Evolutionary conservation across 163 green algal species (phyloP), one percentile per base, ranked within the genome.

Genomic region (Coccomyxa subellipsoidea): DNA sequence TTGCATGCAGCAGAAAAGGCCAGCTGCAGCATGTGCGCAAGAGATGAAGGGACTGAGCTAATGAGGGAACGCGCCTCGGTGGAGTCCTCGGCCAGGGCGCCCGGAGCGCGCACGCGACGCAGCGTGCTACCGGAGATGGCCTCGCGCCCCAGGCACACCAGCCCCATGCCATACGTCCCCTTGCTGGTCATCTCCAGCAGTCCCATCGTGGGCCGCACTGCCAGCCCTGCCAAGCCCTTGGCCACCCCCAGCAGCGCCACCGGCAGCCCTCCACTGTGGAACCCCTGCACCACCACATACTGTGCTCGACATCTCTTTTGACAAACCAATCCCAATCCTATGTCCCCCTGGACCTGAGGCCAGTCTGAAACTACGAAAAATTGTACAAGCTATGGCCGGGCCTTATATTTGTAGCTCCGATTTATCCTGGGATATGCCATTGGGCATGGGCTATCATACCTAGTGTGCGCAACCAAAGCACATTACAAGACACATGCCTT

Each of bases 71-170:
- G 40, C 72, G 80, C 83, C 27, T 76, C 35, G 18, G 78, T 23
- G 34, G 86, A 75, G 18, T 89, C 81, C 7, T 85, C 84, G 0
- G 36, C 29, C 32, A 85, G 82, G 7, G 87, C 87, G 38, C 93
- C 93, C 1, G 94, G 93, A 6, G 93, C 90, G 25, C 88, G 81
- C 37, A 97, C 87, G 31, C 94, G 88, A 5, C 90, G 86, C 82
- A 90, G 83, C 9, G 89, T 85, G 47, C 83, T 90, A 35, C 88
- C 89, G 54, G 95, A 88, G 85, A 97, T 97, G 85, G 92, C 94
- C 70, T 94, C 84, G 32, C 70, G 90, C 25, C 94, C 94, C 80
- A 96, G 84, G 83, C 88, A 94, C 71, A 92, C 59, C 54, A 97
- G 88, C 1, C 90, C 93, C 7, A 93, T 39, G 25, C 92, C 92